Conservation (phyloP, 805 yeast genomes). For the Zygotorulaspora sp. region DNA sequence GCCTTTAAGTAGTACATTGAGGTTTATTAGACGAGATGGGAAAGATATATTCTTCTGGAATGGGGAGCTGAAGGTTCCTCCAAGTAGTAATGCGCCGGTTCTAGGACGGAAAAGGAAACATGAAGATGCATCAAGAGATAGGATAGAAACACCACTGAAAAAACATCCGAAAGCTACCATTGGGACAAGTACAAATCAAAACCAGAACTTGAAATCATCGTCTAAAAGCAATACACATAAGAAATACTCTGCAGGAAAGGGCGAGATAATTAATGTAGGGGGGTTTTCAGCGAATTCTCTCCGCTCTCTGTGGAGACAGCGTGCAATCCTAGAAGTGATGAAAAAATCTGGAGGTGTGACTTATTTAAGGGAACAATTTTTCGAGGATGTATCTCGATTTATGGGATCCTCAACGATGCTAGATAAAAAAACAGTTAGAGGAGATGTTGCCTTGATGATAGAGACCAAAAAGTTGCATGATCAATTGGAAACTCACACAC, state of each 20-base stretch:
- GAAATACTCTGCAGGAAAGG: not conserved
- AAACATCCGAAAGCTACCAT: not conserved
- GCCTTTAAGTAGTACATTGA: constrained; percentile 29
- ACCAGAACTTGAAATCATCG: not conserved
- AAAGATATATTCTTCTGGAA: constrained; percentile 33
- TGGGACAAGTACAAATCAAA: not conserved
- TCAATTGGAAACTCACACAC: constrained; percentile 18
- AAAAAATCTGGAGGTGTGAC: constrained; percentile 44
- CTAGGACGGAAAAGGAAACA: constrained; percentile 19
- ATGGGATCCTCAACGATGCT: constrained; percentile 39
- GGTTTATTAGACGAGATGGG: constrained; percentile 23
- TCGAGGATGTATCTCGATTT: constrained; percentile 39
- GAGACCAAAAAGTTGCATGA: constrained; percentile 22
- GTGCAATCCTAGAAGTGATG: constrained; percentile 41
- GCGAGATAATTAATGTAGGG: constrained; percentile 21
- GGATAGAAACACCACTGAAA: not conserved
- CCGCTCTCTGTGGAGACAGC: constrained; percentile 42
- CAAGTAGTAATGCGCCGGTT: constrained; percentile 7
- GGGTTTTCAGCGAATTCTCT: constrained; percentile 41
- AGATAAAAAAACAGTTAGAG: constrained; percentile 51
- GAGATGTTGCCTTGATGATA: constrained; percentile 38
- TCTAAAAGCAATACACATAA: not conserved
- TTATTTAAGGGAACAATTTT: constrained; percentile 40
- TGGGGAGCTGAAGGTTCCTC: constrained; percentile 27
- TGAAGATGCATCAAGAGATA: not conserved